Percentiles rank a stretch among this genome's conserved stretches.
phyloP scores from a whole-genome alignment of 495 filamentous ascomycete genomes.

The Penicillium steckii region DNA sequence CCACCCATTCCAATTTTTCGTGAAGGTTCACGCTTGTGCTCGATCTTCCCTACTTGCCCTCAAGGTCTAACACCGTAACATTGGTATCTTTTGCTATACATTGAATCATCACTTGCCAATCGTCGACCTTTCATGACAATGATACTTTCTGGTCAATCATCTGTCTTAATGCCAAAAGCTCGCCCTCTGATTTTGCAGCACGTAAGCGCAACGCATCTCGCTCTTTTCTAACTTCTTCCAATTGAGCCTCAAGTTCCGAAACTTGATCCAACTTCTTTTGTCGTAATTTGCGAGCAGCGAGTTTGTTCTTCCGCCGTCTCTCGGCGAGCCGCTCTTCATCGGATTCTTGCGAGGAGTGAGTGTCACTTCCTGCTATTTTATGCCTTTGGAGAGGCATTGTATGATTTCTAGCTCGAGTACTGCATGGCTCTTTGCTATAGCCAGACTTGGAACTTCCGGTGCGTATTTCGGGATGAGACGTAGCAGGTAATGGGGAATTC shows the following conservation, averaged over 20 bases:
- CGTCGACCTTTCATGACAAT: neutral
- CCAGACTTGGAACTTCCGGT: neutral
- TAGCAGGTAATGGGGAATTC: neutral
- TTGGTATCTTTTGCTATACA: neutral
- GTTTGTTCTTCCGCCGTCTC: conserved; percentile 6
- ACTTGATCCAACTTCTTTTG: conserved; percentile 8
- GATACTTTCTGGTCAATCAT: neutral
- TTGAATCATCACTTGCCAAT: neutral
- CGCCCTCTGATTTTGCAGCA: conserved; percentile 10
- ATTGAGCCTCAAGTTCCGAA: conserved; percentile 5
- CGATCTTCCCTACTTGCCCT: too few relatives aligned
- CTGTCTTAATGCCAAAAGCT: conserved; percentile 6
- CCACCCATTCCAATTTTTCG: neutral
- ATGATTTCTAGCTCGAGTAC: neutral
- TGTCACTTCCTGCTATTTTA: neutral
- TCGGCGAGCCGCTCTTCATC: conserved; percentile 7
- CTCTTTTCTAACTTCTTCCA: conserved; percentile 7
- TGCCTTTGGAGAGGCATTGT: too few relatives aligned
- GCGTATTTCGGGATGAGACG: neutral
- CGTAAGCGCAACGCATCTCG: conserved; percentile 5
- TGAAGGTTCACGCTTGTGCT: neutral
- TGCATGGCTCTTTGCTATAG: neutral
- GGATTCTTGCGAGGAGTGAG: conserved; percentile 9
- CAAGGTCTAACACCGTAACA: too few relatives aligned
- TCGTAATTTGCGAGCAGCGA: conserved; percentile 6